phyloP scores from a whole-genome alignment of 768 basidiomycete genomes.

The Rhizopogon vinicolor region DNA sequence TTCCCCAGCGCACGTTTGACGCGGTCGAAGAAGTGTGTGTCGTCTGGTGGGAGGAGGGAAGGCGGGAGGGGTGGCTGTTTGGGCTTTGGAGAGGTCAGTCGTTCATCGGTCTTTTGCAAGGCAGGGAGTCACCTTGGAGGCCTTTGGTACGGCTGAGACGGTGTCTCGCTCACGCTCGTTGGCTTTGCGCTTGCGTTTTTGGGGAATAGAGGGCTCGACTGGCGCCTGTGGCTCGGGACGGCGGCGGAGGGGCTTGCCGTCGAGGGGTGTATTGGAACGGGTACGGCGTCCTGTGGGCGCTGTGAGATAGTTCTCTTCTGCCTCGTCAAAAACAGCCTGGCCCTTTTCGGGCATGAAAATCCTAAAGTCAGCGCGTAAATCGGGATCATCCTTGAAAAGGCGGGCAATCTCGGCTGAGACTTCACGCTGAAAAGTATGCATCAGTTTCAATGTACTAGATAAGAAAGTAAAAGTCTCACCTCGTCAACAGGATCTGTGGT shows the following conservation, averaged over 20 bases:
- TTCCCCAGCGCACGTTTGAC: slow-evolving; percentile 72
- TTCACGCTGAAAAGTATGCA: slow-evolving; percentile 43
- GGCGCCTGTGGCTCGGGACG: slow-evolving; percentile 41
- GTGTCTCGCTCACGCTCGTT: slow-evolving; percentile 36
- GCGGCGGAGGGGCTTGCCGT: slow-evolving; percentile 33
- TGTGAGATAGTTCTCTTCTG: slow-evolving; percentile 24
- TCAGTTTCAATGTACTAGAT: background rate
- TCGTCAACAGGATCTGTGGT: slow-evolving; percentile 59
- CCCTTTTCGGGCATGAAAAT: slow-evolving; percentile 68
- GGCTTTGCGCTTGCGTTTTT: slow-evolving; percentile 67
- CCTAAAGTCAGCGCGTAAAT: slow-evolving; percentile 68
- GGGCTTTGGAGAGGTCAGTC: slow-evolving; percentile 5
- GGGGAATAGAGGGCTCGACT: slow-evolving; percentile 40
- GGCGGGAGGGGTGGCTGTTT: slow-evolving; percentile 18
- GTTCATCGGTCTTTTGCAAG: background rate
- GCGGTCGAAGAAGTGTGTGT: slow-evolving; percentile 88
- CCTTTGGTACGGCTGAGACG: background rate
- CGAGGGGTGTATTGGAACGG: slow-evolving; percentile 30
- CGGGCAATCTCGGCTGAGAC: slow-evolving; percentile 63
- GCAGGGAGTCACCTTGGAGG: background rate
- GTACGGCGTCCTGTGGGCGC: slow-evolving; percentile 23
- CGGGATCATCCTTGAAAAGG: slow-evolving; percentile 73
- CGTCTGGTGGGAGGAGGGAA: slow-evolving; percentile 33
- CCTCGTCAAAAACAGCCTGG: slow-evolving; percentile 46
- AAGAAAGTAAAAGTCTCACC: slow-evolving; percentile 28